Conservation (phyloP, 2,329 filamentous ascomycete species). For the Fusarium begoniae region DNA sequence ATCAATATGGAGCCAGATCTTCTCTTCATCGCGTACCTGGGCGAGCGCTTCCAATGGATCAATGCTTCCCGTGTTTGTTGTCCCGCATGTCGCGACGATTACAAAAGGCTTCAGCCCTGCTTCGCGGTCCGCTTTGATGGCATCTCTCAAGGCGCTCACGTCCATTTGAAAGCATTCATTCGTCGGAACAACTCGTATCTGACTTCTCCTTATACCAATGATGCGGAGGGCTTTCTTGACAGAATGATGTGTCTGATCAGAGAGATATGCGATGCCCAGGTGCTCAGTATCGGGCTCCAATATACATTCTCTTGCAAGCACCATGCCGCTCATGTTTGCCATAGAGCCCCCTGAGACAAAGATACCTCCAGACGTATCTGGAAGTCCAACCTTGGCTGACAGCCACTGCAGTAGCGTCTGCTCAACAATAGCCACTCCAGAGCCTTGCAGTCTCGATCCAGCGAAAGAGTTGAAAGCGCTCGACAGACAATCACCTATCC, state of each 20-base stretch:
- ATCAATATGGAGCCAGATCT: conserved; percentile 16
- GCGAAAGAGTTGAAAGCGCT: conserved; percentile 16
- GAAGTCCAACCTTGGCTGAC: not conserved
- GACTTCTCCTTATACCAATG: not conserved
- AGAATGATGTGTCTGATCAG: conserved; percentile 13
- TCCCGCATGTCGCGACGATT: conserved; percentile 1
- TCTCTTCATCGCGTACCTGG: not conserved
- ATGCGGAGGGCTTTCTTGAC: conserved; percentile 6
- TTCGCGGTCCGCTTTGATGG: not conserved
- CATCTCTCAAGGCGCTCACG: not conserved
- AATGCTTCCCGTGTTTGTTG: conserved; percentile 7
- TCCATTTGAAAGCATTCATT: not conserved
- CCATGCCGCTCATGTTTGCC: conserved; percentile 22
- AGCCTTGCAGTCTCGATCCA: conserved; percentile 4
- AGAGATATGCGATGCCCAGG: not conserved
- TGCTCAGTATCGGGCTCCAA: not conserved
- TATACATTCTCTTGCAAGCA: not conserved
- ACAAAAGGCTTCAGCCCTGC: conserved; percentile 2
- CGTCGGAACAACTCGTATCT: not conserved
- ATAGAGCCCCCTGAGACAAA: conserved; percentile 16
- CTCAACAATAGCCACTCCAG: conserved; percentile 3
- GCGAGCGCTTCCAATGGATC: not conserved
- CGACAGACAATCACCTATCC: conserved; percentile 6
- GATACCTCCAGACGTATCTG: not conserved
- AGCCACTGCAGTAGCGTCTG: conserved; percentile 11